Evolutionary conservation across 805 yeast genomes (phyloP), one percentile per base, ranked within the genome.

Genomic region (Monosporozyma solicola): DNA sequence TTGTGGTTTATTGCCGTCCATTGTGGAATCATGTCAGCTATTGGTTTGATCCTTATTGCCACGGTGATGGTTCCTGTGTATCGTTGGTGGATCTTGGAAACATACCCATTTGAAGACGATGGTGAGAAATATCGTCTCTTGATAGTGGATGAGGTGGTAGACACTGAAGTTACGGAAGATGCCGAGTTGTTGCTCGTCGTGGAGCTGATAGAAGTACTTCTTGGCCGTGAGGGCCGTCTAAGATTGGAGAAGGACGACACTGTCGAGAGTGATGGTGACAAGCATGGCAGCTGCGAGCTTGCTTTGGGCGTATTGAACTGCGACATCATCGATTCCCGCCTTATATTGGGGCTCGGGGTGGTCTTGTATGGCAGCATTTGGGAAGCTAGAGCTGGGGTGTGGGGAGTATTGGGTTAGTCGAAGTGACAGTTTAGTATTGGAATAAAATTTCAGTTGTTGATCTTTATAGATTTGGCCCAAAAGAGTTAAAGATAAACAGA

Each of bases 1-100:
- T 56, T 52, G 1, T 52, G 58, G 22, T 70, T 69, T 47, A 54
- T 58, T 8, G 66, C 50, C 13, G 51, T 65, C 67, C 69, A 62
- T 25, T 39, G 46, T 5, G 44, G 32, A 48, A 51, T 41, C 9
- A 20, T 27, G 5, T 20, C 43, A 3, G 47, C 31, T 6, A 37
- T 33, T 13, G 52, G 52, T 50, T 50, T 50, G 15, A 50, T 43
- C 27, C 52, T 31, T 9, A 50, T 33, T 2, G 52, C 48, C 24
- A 50, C 52, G 8, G 52, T 50, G 31, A 50, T 50, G 1, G 43
- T 50, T 6, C 51, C 51, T 3, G 51, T 49, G 22, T 49, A 49
- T 41, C 37, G 24, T 22, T 49, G 51, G 27, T 33, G 31, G 8
- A 3, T n/a, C 8, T 29, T 29, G 7, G 24, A 29, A 4, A 16